These are phyloP conservation scores for Ophiosphaerella herpotricha DNA, from an alignment of 2,329 filamentous ascomycete genomes.

Conservation along the genomic window DNA sequence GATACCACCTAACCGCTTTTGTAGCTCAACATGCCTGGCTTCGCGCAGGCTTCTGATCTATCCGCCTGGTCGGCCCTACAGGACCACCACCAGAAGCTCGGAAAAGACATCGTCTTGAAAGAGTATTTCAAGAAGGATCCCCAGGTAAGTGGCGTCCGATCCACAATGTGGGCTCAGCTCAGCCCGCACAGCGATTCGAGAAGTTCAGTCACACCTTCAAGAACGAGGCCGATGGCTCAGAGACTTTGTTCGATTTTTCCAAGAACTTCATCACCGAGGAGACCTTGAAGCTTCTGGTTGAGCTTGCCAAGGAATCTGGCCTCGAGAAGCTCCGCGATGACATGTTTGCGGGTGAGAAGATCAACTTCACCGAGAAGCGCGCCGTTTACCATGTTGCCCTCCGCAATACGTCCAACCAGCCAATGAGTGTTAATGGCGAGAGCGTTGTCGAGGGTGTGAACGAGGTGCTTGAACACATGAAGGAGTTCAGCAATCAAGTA, in stretches of 20 bases:
- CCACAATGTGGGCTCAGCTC: slow-evolving; percentile 5
- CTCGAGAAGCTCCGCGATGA: slow-evolving; percentile 92
- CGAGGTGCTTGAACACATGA: slow-evolving; percentile 92
- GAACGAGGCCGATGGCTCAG: slow-evolving; percentile 75
- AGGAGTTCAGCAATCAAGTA: slow-evolving; percentile 95
- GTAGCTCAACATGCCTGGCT: slow-evolving; percentile 57
- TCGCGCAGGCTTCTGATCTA: slow-evolving; percentile 86
- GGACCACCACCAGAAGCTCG: slow-evolving; percentile 82
- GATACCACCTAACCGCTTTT: slow-evolving; percentile 20
- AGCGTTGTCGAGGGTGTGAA: slow-evolving; percentile 96
- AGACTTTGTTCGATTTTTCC: slow-evolving; percentile 97
- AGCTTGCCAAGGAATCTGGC: slow-evolving; percentile 89
- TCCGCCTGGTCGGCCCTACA: slow-evolving; percentile 89
- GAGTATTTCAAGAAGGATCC: slow-evolving; percentile 90
- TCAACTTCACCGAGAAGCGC: slow-evolving; percentile 98
- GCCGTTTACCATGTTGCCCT: slow-evolving; percentile 95
- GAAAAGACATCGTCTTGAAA: slow-evolving; percentile 89
- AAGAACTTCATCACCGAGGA: slow-evolving; percentile 98
- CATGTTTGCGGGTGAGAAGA: slow-evolving; percentile 97
- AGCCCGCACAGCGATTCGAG: slow-evolving; percentile 69
- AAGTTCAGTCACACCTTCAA: slow-evolving; percentile 88
- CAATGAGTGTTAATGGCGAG: slow-evolving; percentile 81
- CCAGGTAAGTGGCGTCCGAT: slow-evolving; percentile 13
- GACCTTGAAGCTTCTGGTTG: slow-evolving; percentile 81
- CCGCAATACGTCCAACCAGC: slow-evolving; percentile 84